Evolutionary conservation across 306 rosid species (phyloP).

Genomic region (Corylus americana): DNA sequence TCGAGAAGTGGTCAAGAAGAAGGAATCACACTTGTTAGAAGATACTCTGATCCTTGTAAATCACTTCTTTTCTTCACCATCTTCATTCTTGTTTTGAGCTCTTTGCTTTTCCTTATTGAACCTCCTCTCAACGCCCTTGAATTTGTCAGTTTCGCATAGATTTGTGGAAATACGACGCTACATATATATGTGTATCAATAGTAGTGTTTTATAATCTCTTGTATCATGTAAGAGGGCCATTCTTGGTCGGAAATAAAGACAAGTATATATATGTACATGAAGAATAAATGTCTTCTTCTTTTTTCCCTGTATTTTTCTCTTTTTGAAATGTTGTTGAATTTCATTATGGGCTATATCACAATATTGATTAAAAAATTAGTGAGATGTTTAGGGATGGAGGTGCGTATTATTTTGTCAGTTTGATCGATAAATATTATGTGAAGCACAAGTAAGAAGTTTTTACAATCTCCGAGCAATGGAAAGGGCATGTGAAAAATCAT

Average conservation of each 20-base stretch:
- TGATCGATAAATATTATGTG: too few relatives aligned
- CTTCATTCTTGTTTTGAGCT: constrained; percentile 53
- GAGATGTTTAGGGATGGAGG: too few relatives aligned
- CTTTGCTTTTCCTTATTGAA: constrained; percentile 58
- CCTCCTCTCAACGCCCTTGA: constrained; percentile 66
- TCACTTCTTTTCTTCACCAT: constrained; percentile 58
- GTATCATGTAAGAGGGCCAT: not conserved
- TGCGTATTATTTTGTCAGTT: too few relatives aligned
- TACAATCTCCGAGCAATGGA: too few relatives aligned
- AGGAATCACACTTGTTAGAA: constrained; percentile 63
- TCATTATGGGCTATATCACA: too few relatives aligned
- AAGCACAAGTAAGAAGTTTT: too few relatives aligned
- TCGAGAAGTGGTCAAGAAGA: constrained; percentile 56
- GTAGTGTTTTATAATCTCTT: not conserved
- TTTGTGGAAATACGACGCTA: constrained; percentile 2
- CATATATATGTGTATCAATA: not conserved
- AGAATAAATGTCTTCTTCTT: not conserved
- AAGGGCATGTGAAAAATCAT: too few relatives aligned
- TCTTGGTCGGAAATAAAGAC: not conserved
- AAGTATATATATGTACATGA: not conserved
- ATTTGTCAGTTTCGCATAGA: constrained; percentile 27
- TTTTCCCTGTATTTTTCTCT: not conserved
- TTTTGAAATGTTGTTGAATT: too few relatives aligned
- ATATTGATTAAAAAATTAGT: too few relatives aligned
- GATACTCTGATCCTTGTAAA: constrained; percentile 62